phyloP scores from a whole-genome alignment of 495 filamentous ascomycete species.

The Lasiosphaeria hispida region DNA sequence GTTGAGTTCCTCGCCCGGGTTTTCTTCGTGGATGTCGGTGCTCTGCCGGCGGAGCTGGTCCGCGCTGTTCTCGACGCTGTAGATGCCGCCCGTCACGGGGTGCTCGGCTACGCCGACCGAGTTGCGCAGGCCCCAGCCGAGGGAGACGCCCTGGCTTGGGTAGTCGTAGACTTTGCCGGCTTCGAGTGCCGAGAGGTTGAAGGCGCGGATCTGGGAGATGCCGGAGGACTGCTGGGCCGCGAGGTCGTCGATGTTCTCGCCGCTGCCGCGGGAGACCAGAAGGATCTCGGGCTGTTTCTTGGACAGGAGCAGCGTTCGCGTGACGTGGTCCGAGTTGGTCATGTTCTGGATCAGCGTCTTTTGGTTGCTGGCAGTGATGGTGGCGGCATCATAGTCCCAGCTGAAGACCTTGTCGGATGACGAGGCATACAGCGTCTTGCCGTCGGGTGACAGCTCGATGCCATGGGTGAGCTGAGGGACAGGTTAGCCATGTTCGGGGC shows the following conservation, averaged over 20 bases:
- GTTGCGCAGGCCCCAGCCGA: conserved; percentile 71
- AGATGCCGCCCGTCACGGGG: conserved; percentile 56
- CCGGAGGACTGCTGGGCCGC: conserved; percentile 49
- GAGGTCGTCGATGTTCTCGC: conserved; percentile 55
- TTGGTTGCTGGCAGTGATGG: conserved; percentile 40
- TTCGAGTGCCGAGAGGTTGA: conserved; percentile 48
- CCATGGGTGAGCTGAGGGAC: conserved; percentile 55
- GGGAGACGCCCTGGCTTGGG: conserved; percentile 44
- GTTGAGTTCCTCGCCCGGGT: conserved; percentile 75
- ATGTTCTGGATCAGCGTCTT: conserved; percentile 56
- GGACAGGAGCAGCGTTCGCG: conserved; percentile 60
- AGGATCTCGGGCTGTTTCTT: conserved; percentile 47
- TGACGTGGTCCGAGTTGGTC: conserved; percentile 56
- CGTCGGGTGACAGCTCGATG: conserved; percentile 60
- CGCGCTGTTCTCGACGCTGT: conserved; percentile 69
- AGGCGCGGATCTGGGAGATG: conserved; percentile 63
- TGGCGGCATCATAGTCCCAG: conserved; percentile 58
- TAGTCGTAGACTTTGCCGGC: conserved; percentile 44
- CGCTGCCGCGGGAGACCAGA: conserved; percentile 63
- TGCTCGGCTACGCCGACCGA: conserved; percentile 62
- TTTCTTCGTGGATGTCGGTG: conserved; percentile 62
- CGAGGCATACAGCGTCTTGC: conserved; percentile 64
- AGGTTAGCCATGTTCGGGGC: neutral
- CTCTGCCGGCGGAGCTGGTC: conserved; percentile 55
- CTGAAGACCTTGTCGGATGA: conserved; percentile 52